Evolutionary conservation across 805 yeast species (phyloP), one percentile per base, ranked within the genome.

Genomic region (Blastobotrys parvus): DNA sequence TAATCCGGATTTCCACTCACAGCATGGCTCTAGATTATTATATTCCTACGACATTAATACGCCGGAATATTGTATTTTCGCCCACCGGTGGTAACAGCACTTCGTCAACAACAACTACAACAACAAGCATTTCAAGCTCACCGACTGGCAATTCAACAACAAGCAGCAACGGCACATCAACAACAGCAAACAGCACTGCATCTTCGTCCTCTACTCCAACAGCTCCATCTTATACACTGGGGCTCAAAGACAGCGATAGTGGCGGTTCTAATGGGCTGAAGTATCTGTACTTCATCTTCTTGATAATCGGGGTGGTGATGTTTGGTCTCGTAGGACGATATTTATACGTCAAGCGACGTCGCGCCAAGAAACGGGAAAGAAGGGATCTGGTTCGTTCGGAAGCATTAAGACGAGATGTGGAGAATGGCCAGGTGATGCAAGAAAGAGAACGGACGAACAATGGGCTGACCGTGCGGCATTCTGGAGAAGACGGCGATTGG

Each of bases 281-380:
- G 35, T 51, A 50, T 34, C 48, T 51, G 16, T 53, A 47, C 25
- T 45, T 51, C 22, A 44, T 53, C n/a, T 49, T 53, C 37, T 47
- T 53, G 27, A 37, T 51, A 10, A 27, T 52, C 11, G 54, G 47
- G 18, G 34, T 50, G 8, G 34, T 51, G 22, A 45, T 51, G 3
- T 22, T 49, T 8, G 54, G 43, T 8, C 18, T 53, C 15, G 44
- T 48, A 3, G 47, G 44, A 3, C 45, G 55, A 5, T 15, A 39
- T 13, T 25, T 44, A 27, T 33, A 51, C 13, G 41, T 44, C 32
- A 53, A 53, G 43, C 45, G 53, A 11, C 39, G 50, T 13, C 42
- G 54, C 11, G 47, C 43, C n/a, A 34, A 41, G 13, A 38, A 46
- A 11, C 43, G 22, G 36, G 45, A 38, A 6, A 41, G 39, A 31